phyloP scores from a whole-genome alignment of 1,284 basidiomycete genomes.

The Cutaneotrichosporon sp. region DNA sequence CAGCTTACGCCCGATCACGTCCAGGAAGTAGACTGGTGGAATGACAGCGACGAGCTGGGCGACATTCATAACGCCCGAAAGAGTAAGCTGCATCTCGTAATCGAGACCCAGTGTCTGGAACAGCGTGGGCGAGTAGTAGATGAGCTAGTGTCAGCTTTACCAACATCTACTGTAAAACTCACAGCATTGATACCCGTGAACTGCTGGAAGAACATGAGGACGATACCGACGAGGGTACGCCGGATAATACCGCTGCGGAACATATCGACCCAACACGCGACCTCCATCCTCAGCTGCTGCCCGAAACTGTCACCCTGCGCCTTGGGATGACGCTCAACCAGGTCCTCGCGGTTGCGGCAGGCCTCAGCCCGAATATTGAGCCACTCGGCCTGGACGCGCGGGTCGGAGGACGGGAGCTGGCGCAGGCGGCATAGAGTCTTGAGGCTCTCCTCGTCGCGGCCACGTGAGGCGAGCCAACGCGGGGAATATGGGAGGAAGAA shows the following conservation, averaged over 20 bases:
- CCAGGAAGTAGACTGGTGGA: conserved; percentile 45
- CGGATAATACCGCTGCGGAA: conserved; percentile 28
- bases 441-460: conserved; percentile 39
- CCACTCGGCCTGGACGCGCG: conserved; percentile 45
- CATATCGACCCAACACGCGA: conserved; percentile 31
- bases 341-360: conserved; percentile 25
- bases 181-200: conserved; percentile 36
- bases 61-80: conserved; percentile 49
- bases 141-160: conserved; percentile 17
- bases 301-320: conserved; percentile 18
- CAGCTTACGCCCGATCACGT: conserved; percentile 45
- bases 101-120: conserved; percentile 44
- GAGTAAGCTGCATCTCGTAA: conserved; percentile 33
- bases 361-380: conserved; percentile 46
- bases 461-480: conserved; percentile 60
- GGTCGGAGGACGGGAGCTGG: conserved; percentile 34
- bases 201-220: conserved; percentile 42
- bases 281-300: conserved; percentile 29
- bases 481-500: conserved; percentile 58
- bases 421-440: conserved; percentile 40
- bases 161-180: background rate
- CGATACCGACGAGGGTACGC: conserved; percentile 28
- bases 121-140: conserved; percentile 43
- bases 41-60: conserved; percentile 44
- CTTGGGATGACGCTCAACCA: conserved; percentile 24